A percentile compares a stretch with the other conserved stretches of the same genome.
Evolutionary conservation across 176 grass and related monocot species (phyloP).

Genomic region (Otatea glauca): DNA sequence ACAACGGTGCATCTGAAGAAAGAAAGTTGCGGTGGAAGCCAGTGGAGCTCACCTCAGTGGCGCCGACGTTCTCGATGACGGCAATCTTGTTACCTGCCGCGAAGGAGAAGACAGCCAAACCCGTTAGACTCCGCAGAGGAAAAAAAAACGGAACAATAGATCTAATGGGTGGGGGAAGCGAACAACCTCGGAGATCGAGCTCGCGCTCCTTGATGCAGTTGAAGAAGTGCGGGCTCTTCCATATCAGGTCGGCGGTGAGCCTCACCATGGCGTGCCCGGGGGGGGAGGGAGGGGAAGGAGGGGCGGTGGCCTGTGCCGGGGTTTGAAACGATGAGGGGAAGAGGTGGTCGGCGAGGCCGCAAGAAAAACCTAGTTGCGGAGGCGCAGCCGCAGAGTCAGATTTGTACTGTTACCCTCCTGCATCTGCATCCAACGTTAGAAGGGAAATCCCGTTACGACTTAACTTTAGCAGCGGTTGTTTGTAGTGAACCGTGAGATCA

Average conservation of each 20-base stretch:
- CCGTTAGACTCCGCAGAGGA: neutral
- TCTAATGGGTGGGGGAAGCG: neutral
- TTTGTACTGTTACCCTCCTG: neutral
- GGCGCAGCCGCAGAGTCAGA: neutral
- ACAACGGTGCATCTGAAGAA: neutral
- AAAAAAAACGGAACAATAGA: conserved; percentile 42
- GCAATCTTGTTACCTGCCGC: conserved; percentile 90
- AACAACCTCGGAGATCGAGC: conserved; percentile 79
- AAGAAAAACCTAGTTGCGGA: conserved; percentile 29
- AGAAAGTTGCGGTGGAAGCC: neutral
- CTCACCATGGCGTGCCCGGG: conserved; percentile 62
- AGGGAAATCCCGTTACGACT: too few species aligned
- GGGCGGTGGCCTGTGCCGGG: neutral
- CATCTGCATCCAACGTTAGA: neutral
- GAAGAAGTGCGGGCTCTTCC: conserved; percentile 99
- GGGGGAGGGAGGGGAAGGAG: neutral
- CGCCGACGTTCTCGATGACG: conserved; percentile 88
- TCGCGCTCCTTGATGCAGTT: conserved; percentile 93
- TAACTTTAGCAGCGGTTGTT: too few species aligned
- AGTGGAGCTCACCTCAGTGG: conserved; percentile 76
- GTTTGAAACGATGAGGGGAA: neutral
- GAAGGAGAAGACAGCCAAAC: neutral
- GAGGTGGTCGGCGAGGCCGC: neutral
- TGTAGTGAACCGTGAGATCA: too few species aligned
- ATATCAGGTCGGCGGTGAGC: conserved; percentile 89